A percentile compares a stretch with the other conserved stretches of the same genome.
These are phyloP conservation scores for Eutrema heterophyllum DNA, from an alignment of 345 rosid genomes.

Conservation along the genomic window DNA sequence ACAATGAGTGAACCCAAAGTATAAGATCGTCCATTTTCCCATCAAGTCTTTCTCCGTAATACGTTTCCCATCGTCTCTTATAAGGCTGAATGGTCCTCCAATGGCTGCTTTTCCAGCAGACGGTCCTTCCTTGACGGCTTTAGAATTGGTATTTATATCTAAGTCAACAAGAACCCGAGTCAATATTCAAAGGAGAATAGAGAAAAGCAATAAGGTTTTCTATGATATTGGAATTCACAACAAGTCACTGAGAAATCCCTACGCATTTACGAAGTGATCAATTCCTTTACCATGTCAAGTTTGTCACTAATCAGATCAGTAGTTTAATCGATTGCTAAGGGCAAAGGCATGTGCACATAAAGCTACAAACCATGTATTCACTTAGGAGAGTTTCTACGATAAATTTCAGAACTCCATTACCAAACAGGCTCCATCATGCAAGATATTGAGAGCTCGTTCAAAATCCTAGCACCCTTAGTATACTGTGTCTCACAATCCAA, in stretches of 20 bases:
- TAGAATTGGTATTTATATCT: constrained; percentile 68
- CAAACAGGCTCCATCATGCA: neutral
- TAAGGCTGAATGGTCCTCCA: constrained; percentile 87
- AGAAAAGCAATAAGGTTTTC: neutral
- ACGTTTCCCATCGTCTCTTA: constrained; percentile 74
- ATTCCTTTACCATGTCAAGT: neutral
- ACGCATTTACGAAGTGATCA: constrained; percentile 7
- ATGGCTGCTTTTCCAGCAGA: constrained; percentile 92
- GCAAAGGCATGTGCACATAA: neutral
- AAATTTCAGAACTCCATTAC: neutral
- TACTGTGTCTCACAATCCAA: neutral
- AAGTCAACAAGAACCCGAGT: constrained; percentile 16
- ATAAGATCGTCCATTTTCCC: constrained; percentile 86
- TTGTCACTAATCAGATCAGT: neutral
- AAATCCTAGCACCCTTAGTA: neutral
- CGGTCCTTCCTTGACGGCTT: constrained; percentile 89
- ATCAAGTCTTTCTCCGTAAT: constrained; percentile 74
- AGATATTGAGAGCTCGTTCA: neutral
- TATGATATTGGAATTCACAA: neutral
- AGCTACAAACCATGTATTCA: neutral
- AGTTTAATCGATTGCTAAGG: neutral
- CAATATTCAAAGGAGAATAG: constrained; percentile 6
- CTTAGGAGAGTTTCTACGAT: neutral
- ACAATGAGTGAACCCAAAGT: constrained; percentile 98
- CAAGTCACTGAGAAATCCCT: neutral